phyloP scores from a whole-genome alignment of 148 eudicot genomes.

The Polygonum aviculare region DNA sequence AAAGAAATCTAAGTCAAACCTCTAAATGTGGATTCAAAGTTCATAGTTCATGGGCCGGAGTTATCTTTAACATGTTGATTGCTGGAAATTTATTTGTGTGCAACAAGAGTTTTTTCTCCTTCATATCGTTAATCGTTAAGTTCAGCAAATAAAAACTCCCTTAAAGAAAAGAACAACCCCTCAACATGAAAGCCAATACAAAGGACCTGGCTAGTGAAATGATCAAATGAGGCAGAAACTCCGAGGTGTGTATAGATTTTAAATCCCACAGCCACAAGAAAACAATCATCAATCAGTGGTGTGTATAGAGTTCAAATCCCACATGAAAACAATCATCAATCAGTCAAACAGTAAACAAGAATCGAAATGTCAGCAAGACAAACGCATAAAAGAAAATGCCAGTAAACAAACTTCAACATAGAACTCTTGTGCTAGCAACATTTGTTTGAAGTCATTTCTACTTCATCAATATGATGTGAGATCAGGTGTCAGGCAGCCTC shows the following conservation, averaged over 20 bases:
- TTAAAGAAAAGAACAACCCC: background rate
- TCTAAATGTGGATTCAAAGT: too few relatives aligned
- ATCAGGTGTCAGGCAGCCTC: slow-evolving; percentile 58
- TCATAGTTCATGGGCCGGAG: too few relatives aligned
- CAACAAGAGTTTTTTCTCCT: too few relatives aligned
- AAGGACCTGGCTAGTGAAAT: background rate
- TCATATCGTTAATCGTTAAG: background rate
- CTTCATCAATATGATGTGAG: background rate
- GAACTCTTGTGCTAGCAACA: background rate
- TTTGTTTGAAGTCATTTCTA: background rate
- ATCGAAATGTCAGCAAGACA: background rate
- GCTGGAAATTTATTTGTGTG: too few relatives aligned
- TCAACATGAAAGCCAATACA: background rate
- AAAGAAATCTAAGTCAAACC: too few relatives aligned
- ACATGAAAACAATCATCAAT: background rate
- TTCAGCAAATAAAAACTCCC: background rate
- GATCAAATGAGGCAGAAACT: background rate
- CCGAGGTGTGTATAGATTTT: background rate
- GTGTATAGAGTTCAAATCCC: background rate
- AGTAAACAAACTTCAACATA: background rate
- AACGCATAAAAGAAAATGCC: background rate
- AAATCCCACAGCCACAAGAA: background rate
- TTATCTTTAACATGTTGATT: too few relatives aligned
- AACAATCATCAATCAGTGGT: background rate
- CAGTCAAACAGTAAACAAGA: background rate